A percentile compares a stretch with the other conserved stretches of the same genome.
These are phyloP conservation scores for Aeschynomene evenia DNA, from an alignment of 306 rosid species.

Conservation along the genomic window DNA sequence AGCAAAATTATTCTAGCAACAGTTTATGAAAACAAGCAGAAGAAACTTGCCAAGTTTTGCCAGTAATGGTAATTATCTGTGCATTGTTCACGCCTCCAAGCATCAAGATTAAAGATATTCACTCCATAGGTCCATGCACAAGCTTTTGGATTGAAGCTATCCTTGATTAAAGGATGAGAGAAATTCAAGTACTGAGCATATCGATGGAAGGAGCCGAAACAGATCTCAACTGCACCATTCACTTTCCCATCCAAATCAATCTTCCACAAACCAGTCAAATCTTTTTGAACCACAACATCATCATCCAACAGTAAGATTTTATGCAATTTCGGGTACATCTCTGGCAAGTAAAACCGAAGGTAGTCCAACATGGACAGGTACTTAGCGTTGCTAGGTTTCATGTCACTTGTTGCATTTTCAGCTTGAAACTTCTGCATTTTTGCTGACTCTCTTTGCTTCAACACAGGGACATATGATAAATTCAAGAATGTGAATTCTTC, in stretches of 20 bases:
- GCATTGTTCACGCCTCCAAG: conserved; percentile 83
- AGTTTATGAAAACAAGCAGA: neutral
- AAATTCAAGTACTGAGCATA: conserved; percentile 80
- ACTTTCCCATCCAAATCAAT: conserved; percentile 92
- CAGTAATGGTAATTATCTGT: conserved; percentile 90
- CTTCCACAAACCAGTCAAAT: conserved; percentile 86
- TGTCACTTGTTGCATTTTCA: conserved; percentile 53
- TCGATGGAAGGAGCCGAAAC: conserved; percentile 96
- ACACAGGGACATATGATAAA: conserved; percentile 73
- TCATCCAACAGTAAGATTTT: conserved; percentile 83
- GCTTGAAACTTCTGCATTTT: conserved; percentile 55
- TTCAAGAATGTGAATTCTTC: conserved; percentile 81
- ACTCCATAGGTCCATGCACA: conserved; percentile 98
- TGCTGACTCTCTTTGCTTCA: conserved; percentile 67
- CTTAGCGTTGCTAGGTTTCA: conserved; percentile 53
- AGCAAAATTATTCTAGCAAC: conserved; percentile 3
- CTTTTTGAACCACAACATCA: conserved; percentile 96
- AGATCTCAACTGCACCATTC: conserved; percentile 95
- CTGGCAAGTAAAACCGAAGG: conserved; percentile 93
- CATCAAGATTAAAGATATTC: conserved; percentile 95
- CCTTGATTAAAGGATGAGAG: conserved; percentile 76
- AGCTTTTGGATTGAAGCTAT: conserved; percentile 77
- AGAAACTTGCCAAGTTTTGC: conserved; percentile 78
- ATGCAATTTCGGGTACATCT: conserved; percentile 86
- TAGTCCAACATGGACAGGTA: conserved; percentile 71